Evolutionary conservation across 2,329 filamentous ascomycete genomes (phyloP).

Genomic region (Aspergillus tamarii): DNA sequence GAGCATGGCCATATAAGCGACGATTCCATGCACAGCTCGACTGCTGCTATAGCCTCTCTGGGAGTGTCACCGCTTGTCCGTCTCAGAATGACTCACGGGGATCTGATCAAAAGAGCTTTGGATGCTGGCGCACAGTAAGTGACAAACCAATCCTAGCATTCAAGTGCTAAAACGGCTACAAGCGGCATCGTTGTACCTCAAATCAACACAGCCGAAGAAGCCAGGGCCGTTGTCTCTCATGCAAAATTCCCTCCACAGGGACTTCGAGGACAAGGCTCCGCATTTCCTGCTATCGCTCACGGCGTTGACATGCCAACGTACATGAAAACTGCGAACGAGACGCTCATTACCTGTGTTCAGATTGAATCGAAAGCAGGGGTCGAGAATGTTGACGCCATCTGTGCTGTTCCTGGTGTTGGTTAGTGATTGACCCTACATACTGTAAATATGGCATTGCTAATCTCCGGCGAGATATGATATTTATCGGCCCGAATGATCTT

Average conservation of each 20-base stretch:
- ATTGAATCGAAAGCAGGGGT: conserved; percentile 44
- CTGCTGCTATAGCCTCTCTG: conserved; percentile 28
- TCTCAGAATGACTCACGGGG: conserved; percentile 22
- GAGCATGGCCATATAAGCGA: conserved; percentile 33
- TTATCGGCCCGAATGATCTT: conserved; percentile 39
- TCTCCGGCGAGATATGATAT: conserved; percentile 24
- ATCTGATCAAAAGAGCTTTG: conserved; percentile 30
- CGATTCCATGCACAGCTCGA: conserved; percentile 32
- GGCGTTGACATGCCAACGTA: conserved; percentile 32
- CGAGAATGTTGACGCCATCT: conserved; percentile 46
- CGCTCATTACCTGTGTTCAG: conserved; percentile 39
- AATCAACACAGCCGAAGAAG: conserved; percentile 56
- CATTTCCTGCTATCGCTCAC: conserved; percentile 36
- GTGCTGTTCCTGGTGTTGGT: conserved; percentile 39
- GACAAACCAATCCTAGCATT: not conserved
- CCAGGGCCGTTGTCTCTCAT: conserved; percentile 25
- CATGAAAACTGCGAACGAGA: conserved; percentile 36
- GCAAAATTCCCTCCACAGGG: conserved; percentile 34
- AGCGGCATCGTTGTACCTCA: conserved; percentile 54
- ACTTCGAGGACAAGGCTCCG: conserved; percentile 31
- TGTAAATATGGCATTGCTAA: not conserved
- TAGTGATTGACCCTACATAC: not conserved
- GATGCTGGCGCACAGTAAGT: conserved; percentile 30
- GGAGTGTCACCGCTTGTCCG: conserved; percentile 30
- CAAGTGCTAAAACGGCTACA: not conserved